A percentile compares a stretch with the other conserved stretches of the same genome.
phyloP scores from a whole-genome alignment of 805 yeast genomes.

The Zygosaccharomyces gambellarensis region DNA sequence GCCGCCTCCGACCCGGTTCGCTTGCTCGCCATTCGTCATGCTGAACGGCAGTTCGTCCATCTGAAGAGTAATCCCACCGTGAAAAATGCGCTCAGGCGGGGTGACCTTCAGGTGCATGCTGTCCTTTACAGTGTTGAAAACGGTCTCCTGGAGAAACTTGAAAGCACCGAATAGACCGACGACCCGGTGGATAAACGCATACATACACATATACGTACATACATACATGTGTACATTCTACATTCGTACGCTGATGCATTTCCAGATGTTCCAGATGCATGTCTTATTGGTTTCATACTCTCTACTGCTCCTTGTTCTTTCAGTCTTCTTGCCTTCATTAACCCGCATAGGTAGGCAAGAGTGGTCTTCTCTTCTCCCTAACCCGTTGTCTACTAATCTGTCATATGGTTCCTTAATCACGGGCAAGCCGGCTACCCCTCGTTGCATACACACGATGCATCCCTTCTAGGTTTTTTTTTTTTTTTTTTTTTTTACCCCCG shows the following conservation, averaged over 20 bases:
- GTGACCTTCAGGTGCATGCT: constrained; percentile 74
- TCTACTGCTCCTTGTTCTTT: no score
- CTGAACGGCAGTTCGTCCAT: constrained; percentile 63
- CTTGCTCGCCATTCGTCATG: constrained; percentile 66
- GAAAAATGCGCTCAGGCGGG: constrained; percentile 53
- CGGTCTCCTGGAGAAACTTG: constrained; percentile 49
- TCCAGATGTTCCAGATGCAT: no score
- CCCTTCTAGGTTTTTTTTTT: background rate
- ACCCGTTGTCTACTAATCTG: no score
- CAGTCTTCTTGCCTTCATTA: no score
- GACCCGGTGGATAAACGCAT: background rate
- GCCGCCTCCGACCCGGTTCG: constrained; percentile 36
- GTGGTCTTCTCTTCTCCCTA: no score
- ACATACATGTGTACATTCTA: background rate
- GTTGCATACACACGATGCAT: no score
- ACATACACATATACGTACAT: background rate
- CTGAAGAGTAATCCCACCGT: constrained; percentile 55
- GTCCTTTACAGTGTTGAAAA: constrained; percentile 76
- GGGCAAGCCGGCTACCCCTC: no score
- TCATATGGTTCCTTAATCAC: no score
- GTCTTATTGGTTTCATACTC: no score
- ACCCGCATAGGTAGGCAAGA: no score
- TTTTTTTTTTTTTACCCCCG: background rate
- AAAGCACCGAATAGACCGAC: constrained; percentile 1
- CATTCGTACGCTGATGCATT: no score